phyloP scores from a whole-genome alignment of 495 filamentous ascomycete genomes.

The Hyphodiscus hymeniophilus region DNA sequence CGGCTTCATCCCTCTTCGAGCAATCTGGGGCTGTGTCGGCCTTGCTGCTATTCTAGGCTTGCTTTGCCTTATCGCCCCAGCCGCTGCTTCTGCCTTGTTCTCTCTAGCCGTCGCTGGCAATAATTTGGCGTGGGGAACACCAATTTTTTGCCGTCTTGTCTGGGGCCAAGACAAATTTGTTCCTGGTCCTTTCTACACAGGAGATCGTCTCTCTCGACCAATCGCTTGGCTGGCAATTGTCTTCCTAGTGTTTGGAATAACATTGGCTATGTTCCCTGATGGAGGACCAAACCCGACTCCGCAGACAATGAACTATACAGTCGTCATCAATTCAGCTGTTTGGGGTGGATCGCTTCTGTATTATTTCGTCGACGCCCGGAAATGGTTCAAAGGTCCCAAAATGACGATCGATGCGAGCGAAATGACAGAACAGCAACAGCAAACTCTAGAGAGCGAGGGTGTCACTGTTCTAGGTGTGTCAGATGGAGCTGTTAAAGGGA shows the following conservation, averaged over 20 bases:
- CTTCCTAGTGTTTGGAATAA: slow-evolving; percentile 28
- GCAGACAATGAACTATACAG: slow-evolving; percentile 40
- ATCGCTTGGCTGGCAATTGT: slow-evolving; percentile 23
- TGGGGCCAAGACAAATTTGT: slow-evolving; percentile 55
- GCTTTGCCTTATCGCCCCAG: slow-evolving; percentile 46
- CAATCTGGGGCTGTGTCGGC: slow-evolving; percentile 50
- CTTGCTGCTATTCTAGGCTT: slow-evolving; percentile 45
- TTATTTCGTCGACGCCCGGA: slow-evolving; percentile 51
- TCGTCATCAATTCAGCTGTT: slow-evolving; percentile 47
- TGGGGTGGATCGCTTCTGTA: slow-evolving; percentile 55
- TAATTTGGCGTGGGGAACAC: slow-evolving; percentile 47
- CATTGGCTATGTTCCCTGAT: slow-evolving; percentile 47
- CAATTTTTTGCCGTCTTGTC: slow-evolving; percentile 52
- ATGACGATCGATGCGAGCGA: slow-evolving; percentile 44
- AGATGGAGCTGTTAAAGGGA: neutral
- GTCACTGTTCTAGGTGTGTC: slow-evolving; percentile 6
- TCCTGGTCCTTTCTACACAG: slow-evolving; percentile 44
- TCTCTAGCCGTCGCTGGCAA: slow-evolving; percentile 48
- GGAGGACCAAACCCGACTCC: slow-evolving; percentile 36
- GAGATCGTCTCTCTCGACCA: slow-evolving; percentile 40
- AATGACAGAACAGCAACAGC: slow-evolving; percentile 21
- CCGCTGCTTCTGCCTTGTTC: slow-evolving; percentile 46
- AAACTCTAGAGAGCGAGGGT: slow-evolving; percentile 11
- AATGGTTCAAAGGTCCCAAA: slow-evolving; percentile 62
- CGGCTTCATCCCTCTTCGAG: slow-evolving; percentile 53